Base-by-base conservation (phyloP, 164 flowering plant genomes). In the Annona cherimola region DNA sequence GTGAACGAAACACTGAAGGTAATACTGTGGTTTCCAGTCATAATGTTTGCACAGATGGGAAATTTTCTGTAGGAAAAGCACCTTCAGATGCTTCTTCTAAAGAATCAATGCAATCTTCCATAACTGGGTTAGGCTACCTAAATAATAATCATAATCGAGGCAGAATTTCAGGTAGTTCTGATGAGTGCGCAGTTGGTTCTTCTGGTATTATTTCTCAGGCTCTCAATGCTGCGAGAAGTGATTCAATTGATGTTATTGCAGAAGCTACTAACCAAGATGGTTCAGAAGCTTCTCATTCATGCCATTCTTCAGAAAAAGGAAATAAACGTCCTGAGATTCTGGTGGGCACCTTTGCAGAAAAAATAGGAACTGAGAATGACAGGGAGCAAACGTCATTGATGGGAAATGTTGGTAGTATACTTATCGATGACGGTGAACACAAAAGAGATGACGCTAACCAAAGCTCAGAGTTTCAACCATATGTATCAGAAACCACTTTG, bases 401-500 rank as follows among this genome's bases (percentile, higher is more conserved):
- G 42, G 85, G 72, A 72, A 46, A 73, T 42, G 70, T 18, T 66
- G 20, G 12, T 69, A 77, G 70, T 45, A 61, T 50, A 55, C 1
- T 59, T 74, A 26, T 50, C 9, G 63, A 41, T 64, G 84, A 71
- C 66, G 72, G n/a, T 63, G 68, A 75, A 73, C 69, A 66, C 9
- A 63, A 66, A 1, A 40, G 40, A 11, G 76, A 71, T 9, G 69
- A 75, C 42, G 71, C 61, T 75, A 41, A 73, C 45, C 84, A 71
- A 35, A 71, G 73, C 41, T 67, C 72, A 18, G 74, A 79, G 61
- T 73, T 63, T 64, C 80, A 77, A 14, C 68, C 45, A 55, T 83
- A 83, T 50, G 57, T 70, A 39, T 63, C 81, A 45, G 82, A 83
- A 76, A 84, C 81, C 66, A 75, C 46, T 71, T 78, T 95, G 82